phyloP scores from a whole-genome alignment of 345 rosid genomes.

The Turnera subulata region DNA sequence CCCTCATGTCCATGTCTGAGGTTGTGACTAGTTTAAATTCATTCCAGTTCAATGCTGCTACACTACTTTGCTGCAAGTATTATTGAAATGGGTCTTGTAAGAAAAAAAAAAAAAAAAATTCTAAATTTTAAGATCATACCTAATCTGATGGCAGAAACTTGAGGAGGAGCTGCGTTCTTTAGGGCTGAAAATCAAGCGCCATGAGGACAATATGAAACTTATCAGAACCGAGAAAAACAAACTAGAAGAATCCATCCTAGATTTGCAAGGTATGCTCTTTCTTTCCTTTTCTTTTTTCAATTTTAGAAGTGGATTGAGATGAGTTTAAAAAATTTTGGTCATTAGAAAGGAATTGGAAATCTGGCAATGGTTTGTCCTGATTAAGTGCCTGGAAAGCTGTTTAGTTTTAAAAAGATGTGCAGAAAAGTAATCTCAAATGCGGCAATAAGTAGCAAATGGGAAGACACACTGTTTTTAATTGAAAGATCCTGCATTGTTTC shows the following conservation, averaged over 20 bases:
- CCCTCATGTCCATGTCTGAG: too few species aligned
- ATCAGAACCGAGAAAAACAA: conserved; percentile 49
- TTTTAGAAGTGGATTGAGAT: background rate
- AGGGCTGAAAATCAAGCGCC: conserved; percentile 65
- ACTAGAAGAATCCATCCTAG: conserved; percentile 54
- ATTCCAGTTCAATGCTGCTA: too few species aligned
- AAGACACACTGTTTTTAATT: background rate
- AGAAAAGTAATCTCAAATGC: background rate
- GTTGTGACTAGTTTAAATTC: too few species aligned
- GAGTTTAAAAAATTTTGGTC: too few species aligned
- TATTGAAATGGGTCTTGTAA: too few species aligned
- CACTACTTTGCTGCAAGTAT: too few species aligned
- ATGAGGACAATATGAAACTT: conserved; percentile 49
- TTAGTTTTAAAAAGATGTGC: background rate
- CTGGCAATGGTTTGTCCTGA: too few species aligned
- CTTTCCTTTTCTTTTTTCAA: background rate
- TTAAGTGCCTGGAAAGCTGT: too few species aligned
- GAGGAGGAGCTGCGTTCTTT: conserved; percentile 56
- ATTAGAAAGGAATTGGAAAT: too few species aligned
- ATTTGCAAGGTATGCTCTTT: conserved; percentile 50
- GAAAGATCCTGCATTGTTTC: background rate
- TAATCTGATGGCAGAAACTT: conserved; percentile 41
- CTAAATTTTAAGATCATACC: too few species aligned
- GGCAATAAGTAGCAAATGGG: too few species aligned
- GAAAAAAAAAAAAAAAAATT: too few species aligned